Conservation (phyloP, 495 filamentous ascomycete species). For the Penicillium crystallinum region DNA sequence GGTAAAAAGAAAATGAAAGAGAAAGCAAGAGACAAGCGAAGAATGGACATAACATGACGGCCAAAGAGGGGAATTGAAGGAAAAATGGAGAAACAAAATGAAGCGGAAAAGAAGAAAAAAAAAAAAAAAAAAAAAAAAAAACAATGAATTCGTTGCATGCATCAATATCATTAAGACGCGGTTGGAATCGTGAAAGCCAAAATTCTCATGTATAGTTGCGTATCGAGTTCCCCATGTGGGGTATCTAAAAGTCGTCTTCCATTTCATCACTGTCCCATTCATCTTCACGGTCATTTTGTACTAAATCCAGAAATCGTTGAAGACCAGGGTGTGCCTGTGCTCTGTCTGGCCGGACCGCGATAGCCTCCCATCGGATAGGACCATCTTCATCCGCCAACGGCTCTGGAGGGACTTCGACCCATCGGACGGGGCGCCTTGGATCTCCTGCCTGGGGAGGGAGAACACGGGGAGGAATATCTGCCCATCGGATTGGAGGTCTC, state of each 20-base stretch:
- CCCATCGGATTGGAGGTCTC: neutral
- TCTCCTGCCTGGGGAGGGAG: conserved; percentile 1
- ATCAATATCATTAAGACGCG: conserved; percentile 1
- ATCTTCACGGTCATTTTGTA: conserved; percentile 54
- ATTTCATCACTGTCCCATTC: conserved; percentile 62
- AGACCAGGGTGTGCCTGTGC: conserved; percentile 29
- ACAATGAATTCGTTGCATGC: neutral
- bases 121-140: neutral
- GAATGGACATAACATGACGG: too few relatives aligned
- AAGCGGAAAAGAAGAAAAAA: too few relatives aligned
- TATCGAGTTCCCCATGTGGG: neutral
- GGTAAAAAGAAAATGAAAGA: too few relatives aligned
- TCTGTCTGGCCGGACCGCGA: neutral
- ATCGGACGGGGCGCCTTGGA: conserved; percentile 8
- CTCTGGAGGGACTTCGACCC: neutral
- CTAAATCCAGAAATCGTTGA: conserved; percentile 50
- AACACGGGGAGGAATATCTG: neutral
- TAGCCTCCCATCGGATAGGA: neutral
- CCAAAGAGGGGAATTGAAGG: too few relatives aligned
- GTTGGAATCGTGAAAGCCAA: neutral
- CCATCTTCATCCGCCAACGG: neutral
- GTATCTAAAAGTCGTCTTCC: conserved; percentile 39
- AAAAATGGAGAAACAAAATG: too few relatives aligned
- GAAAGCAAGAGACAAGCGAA: too few relatives aligned
- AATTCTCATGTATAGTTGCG: neutral